Evolutionary conservation across 2,329 filamentous ascomycete species (phyloP), one percentile per base, ranked within the genome.

Genomic region (Escovopsis weberi): DNA sequence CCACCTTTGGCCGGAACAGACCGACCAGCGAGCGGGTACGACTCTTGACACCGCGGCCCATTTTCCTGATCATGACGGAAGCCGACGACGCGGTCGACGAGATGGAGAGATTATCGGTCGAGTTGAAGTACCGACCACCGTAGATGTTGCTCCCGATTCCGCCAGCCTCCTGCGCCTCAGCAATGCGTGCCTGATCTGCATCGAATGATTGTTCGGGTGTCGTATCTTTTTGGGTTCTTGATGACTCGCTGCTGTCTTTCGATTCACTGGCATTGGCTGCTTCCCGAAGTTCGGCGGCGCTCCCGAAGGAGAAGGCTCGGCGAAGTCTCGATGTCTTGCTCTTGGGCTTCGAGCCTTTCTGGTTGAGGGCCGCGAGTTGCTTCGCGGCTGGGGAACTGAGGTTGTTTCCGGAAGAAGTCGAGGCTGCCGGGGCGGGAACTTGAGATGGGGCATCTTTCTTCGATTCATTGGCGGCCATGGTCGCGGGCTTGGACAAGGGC

Each of bases 31-130:
- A 95, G 39, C 88, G 76, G 15, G 82, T 83, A 41, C 86, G 82
- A 64, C 91, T 93, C 73, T 94, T 96, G 78, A 96, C 83, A n/a
- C 89, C 88, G 50, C 87, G 86, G 43, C 91, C 91, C 91, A 98
- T 98, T 68, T 98, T 98, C 42, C 91, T 80, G 51, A 98, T 83
- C 85, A 93, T 93, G 53, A 93, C 79, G 28, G 86, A 93, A 32
- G 85, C 85, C 18, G 85, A 93, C 6, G 86, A 93, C 18, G 85
- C 85, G 9, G 85, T 93, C 4, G 86, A 93, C 1, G 85, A 89
- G 49, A 93, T 86, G 12, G 86, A 93, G 37, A 98, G 65, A 52
- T 96, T 96, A 62, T 98, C 91, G 0, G 86, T 96, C 4, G 91
- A 98, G 12, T 86, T 76, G 58, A 96, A 95, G 49, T 89, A 75